Evolutionary conservation across 2,329 filamentous ascomycete species (phyloP).

Genomic region (Penicillium rolfsii): DNA sequence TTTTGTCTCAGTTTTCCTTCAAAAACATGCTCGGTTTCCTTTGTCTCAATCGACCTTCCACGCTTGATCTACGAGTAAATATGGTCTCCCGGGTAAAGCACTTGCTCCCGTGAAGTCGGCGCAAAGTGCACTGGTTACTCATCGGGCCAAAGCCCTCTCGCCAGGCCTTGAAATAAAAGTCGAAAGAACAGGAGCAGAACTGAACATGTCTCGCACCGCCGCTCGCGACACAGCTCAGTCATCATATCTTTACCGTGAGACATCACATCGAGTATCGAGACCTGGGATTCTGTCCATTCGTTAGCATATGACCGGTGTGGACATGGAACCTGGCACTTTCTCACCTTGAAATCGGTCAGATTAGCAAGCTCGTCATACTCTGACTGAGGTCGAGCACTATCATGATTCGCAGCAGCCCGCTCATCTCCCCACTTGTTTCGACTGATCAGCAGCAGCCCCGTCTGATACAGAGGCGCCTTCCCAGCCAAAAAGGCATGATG

Average conservation of each 20-base stretch:
- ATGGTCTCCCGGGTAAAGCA: neutral
- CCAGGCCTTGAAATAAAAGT: neutral
- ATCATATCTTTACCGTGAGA: too few relatives aligned
- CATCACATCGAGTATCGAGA: slow-evolving; percentile 43
- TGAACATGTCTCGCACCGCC: neutral
- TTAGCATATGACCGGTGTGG: neutral
- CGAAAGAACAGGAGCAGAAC: neutral
- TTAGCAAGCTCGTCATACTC: slow-evolving; percentile 26
- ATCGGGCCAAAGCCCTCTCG: neutral
- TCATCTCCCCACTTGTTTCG: slow-evolving; percentile 29
- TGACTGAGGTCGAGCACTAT: neutral
- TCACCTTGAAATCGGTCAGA: slow-evolving; percentile 37
- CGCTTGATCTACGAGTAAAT: neutral
- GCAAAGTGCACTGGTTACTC: neutral
- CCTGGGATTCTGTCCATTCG: neutral
- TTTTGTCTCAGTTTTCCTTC: slow-evolving; percentile 31
- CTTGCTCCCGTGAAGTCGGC: neutral
- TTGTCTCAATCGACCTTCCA: slow-evolving; percentile 14
- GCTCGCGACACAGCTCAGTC: neutral
- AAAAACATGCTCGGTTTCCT: slow-evolving; percentile 28
- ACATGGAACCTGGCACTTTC: neutral
- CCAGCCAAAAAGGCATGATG: slow-evolving; percentile 50
- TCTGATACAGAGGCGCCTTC: slow-evolving; percentile 53
- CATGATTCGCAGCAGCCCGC: neutral
- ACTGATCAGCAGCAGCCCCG: slow-evolving; percentile 36